Evolutionary conservation across 2,329 filamentous ascomycete genomes (phyloP).

Genomic region (Talaromyces sp.): DNA sequence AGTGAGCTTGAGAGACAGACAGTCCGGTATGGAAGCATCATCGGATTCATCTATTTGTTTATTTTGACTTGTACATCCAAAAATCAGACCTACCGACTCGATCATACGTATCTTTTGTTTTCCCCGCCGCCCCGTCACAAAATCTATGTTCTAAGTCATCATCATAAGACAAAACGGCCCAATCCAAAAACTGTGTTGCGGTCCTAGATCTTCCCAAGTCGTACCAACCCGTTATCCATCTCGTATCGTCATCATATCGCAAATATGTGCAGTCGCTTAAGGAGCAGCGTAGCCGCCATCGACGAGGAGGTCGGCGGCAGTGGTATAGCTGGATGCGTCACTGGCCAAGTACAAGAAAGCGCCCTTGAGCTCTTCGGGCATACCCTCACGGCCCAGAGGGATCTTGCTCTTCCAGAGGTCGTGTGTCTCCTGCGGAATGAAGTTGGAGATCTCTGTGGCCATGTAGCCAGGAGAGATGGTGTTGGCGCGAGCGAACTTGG

Average conservation of each 20-base stretch:
- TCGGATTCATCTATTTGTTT: neutral
- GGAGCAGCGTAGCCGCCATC: constrained; percentile 44
- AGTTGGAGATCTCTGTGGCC: constrained; percentile 65
- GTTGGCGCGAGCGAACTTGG: constrained; percentile 68
- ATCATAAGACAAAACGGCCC: neutral
- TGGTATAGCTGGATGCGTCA: constrained; percentile 47
- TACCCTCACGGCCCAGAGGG: constrained; percentile 72
- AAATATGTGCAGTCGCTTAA: neutral
- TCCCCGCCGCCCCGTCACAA: neutral
- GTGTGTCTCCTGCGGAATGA: constrained; percentile 63
- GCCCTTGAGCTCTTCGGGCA: constrained; percentile 72
- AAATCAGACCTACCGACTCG: neutral
- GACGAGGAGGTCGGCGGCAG: constrained; percentile 44
- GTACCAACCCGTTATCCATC: neutral
- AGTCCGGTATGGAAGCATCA: neutral
- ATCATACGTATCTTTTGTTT: neutral
- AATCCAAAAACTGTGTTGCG: neutral
- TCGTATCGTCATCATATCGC: neutral
- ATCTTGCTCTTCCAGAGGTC: constrained; percentile 73
- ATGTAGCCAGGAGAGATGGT: constrained; percentile 73
- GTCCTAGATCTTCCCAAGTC: neutral
- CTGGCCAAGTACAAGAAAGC: constrained; percentile 50
- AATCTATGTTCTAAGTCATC: constrained; percentile 1
- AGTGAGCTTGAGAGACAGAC: neutral
- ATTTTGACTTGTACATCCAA: neutral